phyloP scores from a whole-genome alignment of 257 asterid species.

The Capsicum baccatum region DNA sequence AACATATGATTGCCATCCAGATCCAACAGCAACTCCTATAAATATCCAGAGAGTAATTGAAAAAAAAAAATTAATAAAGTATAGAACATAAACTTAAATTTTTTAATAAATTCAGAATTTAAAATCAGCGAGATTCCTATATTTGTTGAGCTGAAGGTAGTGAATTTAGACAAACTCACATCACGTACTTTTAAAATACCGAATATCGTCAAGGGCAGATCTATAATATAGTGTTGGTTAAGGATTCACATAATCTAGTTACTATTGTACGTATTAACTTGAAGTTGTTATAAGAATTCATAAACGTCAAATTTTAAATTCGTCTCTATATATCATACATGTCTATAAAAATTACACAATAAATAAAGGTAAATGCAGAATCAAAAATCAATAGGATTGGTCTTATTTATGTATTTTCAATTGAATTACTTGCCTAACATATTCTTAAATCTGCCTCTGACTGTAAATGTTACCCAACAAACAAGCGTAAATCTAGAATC shows the following conservation, averaged over 20 bases:
- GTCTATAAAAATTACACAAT: not conserved
- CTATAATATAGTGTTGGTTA: too few relatives aligned
- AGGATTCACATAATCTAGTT: too few relatives aligned
- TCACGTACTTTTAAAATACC: not conserved
- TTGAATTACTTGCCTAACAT: too few relatives aligned
- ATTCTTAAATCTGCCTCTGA: too few relatives aligned
- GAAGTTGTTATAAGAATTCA: too few relatives aligned
- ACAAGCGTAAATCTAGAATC: not conserved
- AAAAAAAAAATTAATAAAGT: not conserved
- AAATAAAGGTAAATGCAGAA: not conserved
- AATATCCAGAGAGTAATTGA: not conserved
- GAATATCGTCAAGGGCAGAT: accelerated
- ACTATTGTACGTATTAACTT: too few relatives aligned
- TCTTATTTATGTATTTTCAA: too few relatives aligned
- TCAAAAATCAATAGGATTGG: too few relatives aligned
- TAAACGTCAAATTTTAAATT: too few relatives aligned
- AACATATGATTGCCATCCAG: conserved; percentile 64
- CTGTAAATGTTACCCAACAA: not conserved
- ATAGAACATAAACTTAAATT: not conserved
- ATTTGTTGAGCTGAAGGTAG: not conserved
- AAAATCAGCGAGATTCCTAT: not conserved
- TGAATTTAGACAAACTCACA: not conserved
- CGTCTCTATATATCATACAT: too few relatives aligned
- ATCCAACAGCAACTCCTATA: conserved; percentile 65
- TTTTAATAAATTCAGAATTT: not conserved